Conservation (phyloP, 192 early-diverging fungal species). For the Oehlia diaphana region DNA sequence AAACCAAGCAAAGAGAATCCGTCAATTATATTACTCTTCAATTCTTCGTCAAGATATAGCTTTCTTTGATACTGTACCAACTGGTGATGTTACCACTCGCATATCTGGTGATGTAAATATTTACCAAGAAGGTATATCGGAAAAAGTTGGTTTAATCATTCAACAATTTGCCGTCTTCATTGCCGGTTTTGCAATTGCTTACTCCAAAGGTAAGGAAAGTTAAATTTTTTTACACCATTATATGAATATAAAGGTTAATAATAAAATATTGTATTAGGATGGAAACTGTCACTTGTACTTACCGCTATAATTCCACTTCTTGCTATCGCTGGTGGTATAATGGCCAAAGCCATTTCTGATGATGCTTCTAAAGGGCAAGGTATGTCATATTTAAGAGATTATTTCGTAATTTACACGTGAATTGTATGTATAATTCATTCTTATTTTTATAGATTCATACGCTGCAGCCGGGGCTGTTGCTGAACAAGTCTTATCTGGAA, state of each 20-base stretch:
- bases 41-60: slow-evolving; percentile 85
- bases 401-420: not conserved
- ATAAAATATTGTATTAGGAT: slow-evolving; percentile 60
- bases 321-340: slow-evolving; percentile 18
- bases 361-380: slow-evolving; percentile 7
- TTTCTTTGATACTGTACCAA: slow-evolving; percentile 80
- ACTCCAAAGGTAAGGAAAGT: slow-evolving; percentile 43
- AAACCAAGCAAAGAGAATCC: slow-evolving; percentile 61
- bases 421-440: not conserved
- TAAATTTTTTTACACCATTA: not conserved
- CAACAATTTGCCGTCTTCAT: slow-evolving; percentile 68
- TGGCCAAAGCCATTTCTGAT: slow-evolving; percentile 2
- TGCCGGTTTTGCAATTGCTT: slow-evolving; percentile 75
- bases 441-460: slow-evolving; percentile 55
- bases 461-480: slow-evolving; percentile 85
- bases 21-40: slow-evolving; percentile 69
- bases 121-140: slow-evolving; percentile 88
- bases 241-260: slow-evolving; percentile 23
- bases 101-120: slow-evolving; percentile 78
- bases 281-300: slow-evolving; percentile 83
- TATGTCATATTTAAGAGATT: not conserved
- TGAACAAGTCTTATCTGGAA: slow-evolving; percentile 80
- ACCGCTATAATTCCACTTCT: slow-evolving; percentile 75
- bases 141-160: slow-evolving; percentile 77
- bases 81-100: slow-evolving; percentile 84